Evolutionary conservation across 73 alveolate species (phyloP).

Genomic region (Paraurostyla sp.): DNA sequence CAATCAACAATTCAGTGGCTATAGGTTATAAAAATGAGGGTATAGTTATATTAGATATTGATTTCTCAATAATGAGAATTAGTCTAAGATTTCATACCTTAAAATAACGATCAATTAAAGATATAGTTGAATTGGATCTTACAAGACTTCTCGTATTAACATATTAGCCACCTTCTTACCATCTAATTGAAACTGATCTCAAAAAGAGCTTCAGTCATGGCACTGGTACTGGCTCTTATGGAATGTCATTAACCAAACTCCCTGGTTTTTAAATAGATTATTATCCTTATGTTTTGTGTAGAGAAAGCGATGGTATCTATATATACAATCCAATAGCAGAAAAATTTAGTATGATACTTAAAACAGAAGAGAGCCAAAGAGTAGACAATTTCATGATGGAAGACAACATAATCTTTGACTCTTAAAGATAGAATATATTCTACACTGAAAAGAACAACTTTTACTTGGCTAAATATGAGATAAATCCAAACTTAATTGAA

Average conservation of each 20-base stretch:
- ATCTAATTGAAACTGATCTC: not conserved
- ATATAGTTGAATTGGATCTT: not conserved
- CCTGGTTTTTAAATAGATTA: not conserved
- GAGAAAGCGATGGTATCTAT: constrained; percentile 7
- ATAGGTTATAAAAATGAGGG: constrained; percentile 1
- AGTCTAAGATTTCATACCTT: not conserved
- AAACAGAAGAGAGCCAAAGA: not conserved
- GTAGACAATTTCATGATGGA: not conserved
- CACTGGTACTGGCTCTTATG: not conserved
- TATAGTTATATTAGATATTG: not conserved
- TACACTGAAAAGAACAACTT: constrained; percentile 8
- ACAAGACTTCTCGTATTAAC: not conserved
- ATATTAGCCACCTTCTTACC: not conserved
- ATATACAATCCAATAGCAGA: not conserved
- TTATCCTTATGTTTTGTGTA: not conserved
- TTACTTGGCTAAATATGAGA: constrained; percentile 10
- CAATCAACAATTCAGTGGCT: not conserved
- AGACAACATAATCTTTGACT: constrained; percentile 1
- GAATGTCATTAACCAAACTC: not conserved
- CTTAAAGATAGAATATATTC: not conserved
- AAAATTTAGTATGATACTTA: not conserved
- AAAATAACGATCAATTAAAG: not conserved
- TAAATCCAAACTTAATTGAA: not conserved
- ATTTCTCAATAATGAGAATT: not conserved
- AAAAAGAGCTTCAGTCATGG: not conserved